Percentiles rank a stretch among this genome's conserved stretches.
Conservation (phyloP, 305 asterid species). For the Rubia balearica region DNA sequence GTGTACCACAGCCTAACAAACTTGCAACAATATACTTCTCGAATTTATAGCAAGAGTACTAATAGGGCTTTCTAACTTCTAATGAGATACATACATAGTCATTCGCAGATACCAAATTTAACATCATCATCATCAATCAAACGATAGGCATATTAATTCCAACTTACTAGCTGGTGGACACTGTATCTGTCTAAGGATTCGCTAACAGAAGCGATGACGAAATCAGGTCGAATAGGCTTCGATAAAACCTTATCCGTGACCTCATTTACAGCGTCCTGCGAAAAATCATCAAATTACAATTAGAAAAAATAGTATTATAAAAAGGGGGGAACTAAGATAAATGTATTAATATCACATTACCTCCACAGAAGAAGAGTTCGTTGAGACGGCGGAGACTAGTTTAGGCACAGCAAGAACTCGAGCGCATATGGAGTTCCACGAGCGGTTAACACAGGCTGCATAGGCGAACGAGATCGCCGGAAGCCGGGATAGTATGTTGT, state of each 20-base stretch:
- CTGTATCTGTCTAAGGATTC: conserved; percentile 23
- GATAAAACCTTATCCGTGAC: conserved; percentile 62
- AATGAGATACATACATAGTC: not conserved
- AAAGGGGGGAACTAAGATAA: not conserved
- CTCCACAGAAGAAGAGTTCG: conserved; percentile 41
- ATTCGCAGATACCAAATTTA: not conserved
- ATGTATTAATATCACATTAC: conserved; percentile 13
- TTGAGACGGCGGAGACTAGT: conserved; percentile 61
- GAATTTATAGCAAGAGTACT: not conserved
- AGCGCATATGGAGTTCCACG: conserved; percentile 57
- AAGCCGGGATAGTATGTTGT: conserved; percentile 48
- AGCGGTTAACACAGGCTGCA: conserved; percentile 76
- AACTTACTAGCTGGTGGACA: conserved; percentile 48
- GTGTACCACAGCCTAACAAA: too few relatives aligned
- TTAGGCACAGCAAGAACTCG: conserved; percentile 56
- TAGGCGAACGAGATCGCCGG: conserved; percentile 62
- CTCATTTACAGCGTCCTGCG: conserved; percentile 65
- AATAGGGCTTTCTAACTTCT: not conserved
- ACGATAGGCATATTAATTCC: conserved; percentile 4
- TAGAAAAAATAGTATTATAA: not conserved
- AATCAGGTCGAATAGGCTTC: conserved; percentile 74
- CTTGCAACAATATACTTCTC: too few relatives aligned
- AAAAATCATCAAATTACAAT: conserved; percentile 12
- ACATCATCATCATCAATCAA: not conserved
- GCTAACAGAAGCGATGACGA: conserved; percentile 58